Base-by-base conservation (phyloP, 768 basidiomycete genomes). In the Agaricus sinodeliciosus region DNA sequence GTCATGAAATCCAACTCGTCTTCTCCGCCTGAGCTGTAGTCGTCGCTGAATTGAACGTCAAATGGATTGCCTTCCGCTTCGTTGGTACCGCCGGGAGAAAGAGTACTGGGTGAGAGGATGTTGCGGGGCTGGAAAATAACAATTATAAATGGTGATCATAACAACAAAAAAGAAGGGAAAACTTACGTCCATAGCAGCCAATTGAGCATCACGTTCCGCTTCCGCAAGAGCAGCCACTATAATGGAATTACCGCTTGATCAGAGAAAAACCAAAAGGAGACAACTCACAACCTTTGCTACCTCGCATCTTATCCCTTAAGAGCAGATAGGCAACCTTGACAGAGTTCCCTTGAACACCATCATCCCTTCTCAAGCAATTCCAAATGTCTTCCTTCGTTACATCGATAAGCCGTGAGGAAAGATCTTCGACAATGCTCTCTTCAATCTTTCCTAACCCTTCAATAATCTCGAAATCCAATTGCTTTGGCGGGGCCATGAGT, bases 241-340 rank as follows among this genome's bases (percentile, higher is more conserved):
- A 48, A 55, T 13, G 3, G n/a, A n/a, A 35, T 53, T 41, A 56
- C n/a, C 11, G 22, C 27, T 22, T 13, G 15, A 51, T 48, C 3
- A 34, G 22, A 37, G 6, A 40, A 11, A 22, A 3, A 28, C 44
- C 34, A 35, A 35, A 13, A 42, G 51, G 4, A 34, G 6, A 45
- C 12, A 11, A 76, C 92, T 76, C 61, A 95, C 94, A 70, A 65
- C 93, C 91, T 66, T 87, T 81, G 5, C 92, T 84, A 49, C 88
- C 76, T 36, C 93, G 73, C 59, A 84, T 76, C 71, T 94, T 94
- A 63, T 99, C 95, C 52, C 92, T 76, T 42, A 96, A 74, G 3
- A 99, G 75, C 81, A 94, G 84, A 68, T 98, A 99, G 0, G 95
- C 94, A 6, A 99, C 94, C 69, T 96, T 94, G 64, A 98, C 87